phyloP scores from a whole-genome alignment of 345 rosid genomes.

The Salix brachista region DNA sequence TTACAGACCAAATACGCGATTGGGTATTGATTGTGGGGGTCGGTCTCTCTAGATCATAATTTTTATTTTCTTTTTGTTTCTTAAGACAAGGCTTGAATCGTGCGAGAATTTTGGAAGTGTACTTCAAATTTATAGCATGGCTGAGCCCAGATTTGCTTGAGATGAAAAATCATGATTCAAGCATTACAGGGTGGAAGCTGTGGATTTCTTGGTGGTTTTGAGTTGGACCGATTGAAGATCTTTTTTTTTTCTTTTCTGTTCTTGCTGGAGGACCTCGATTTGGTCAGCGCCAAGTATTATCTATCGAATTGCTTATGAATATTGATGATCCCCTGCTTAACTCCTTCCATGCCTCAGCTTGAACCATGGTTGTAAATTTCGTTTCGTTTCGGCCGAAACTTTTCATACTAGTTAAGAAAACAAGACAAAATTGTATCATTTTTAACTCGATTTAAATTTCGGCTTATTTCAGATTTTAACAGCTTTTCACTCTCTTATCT shows the following conservation, averaged over 20 bases:
- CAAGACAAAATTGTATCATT: no score
- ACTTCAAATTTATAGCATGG: background rate
- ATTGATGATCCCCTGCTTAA: background rate
- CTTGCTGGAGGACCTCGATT: background rate
- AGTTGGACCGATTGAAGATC: background rate
- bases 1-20: conserved; percentile 51
- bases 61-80: no score
- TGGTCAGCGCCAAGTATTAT: background rate
- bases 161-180: background rate
- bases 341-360: background rate
- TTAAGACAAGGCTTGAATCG: background rate
- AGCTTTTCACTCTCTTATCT: no score
- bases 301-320: background rate
- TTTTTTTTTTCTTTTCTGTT: background rate
- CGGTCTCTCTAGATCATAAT: background rate
- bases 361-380: background rate
- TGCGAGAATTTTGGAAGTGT: background rate
- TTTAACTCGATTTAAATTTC: no score
- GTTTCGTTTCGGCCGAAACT: no score
- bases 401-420: no score
- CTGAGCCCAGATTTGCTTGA: background rate
- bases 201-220: background rate
- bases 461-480: no score
- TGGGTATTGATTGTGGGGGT: conserved; percentile 41
- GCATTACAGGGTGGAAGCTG: background rate